Percentiles rank a stretch among this genome's conserved stretches.
Evolutionary conservation across 371 early-diverging fungal species (phyloP).

Genomic region (Mucor mucedo): DNA sequence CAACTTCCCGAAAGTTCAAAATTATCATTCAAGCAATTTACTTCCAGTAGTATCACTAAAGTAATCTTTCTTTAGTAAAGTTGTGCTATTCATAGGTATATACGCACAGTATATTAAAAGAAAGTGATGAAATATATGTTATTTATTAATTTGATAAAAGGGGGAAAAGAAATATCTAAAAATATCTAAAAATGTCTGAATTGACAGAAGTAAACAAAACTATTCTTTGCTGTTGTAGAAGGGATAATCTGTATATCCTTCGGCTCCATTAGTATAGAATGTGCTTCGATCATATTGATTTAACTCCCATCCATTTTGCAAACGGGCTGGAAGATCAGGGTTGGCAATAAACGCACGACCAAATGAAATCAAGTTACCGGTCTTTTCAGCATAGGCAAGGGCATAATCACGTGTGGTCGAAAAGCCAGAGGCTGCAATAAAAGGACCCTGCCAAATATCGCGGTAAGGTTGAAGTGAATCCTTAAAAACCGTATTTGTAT

Average conservation of each 20-base stretch:
- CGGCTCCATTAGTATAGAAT: conserved; percentile 16
- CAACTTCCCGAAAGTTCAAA: too few species aligned
- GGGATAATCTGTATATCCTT: conserved; percentile 25
- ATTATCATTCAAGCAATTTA: too few species aligned
- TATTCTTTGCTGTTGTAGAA: background rate
- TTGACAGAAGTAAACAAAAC: too few species aligned
- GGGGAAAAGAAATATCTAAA: too few species aligned
- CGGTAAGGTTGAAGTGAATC: conserved; percentile 36
- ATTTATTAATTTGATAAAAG: too few species aligned
- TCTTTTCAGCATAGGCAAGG: conserved; percentile 12
- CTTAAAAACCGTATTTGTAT: background rate
- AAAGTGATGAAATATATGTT: too few species aligned
- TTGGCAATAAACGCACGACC: conserved; percentile 29
- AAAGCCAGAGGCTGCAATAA: conserved; percentile 37
- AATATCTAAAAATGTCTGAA: too few species aligned
- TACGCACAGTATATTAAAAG: too few species aligned
- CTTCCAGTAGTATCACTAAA: too few species aligned
- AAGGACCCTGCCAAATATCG: conserved; percentile 34
- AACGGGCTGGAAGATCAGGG: conserved; percentile 26
- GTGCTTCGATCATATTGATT: conserved; percentile 20
- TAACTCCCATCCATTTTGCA: conserved; percentile 18
- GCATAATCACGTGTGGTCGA: conserved; percentile 18
- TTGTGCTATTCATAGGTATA: too few species aligned
- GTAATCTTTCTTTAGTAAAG: too few species aligned
- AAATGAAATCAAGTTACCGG: conserved; percentile 19